Conservation (phyloP, 2,329 filamentous ascomycete species). For the Ophiostoma piceae region DNA sequence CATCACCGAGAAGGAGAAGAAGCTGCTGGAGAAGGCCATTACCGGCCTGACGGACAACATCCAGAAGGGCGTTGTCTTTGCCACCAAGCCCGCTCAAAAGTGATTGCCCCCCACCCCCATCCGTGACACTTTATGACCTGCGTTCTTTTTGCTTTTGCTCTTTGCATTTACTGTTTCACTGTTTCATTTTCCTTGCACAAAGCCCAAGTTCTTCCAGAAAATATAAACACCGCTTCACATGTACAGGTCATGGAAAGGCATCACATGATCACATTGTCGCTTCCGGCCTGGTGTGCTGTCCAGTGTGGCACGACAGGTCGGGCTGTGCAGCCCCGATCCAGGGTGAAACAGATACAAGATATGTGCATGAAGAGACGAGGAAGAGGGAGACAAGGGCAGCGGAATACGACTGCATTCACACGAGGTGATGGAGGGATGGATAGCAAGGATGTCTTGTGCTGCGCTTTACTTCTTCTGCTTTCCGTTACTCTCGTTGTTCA, state of each 20-base stretch:
- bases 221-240: slow-evolving; percentile 12
- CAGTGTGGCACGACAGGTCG: slow-evolving; percentile 18
- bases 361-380: not conserved
- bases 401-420: slow-evolving; percentile 12
- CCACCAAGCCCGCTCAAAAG: slow-evolving; percentile 83
- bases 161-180: no score
- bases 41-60: slow-evolving; percentile 88
- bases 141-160: slow-evolving; percentile 7
- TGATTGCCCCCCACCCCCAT: slow-evolving; percentile 48
- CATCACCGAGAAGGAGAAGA: slow-evolving; percentile 83
- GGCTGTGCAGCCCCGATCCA: not conserved
- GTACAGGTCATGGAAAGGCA: slow-evolving; percentile 6
- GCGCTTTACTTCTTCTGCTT: not conserved
- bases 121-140: slow-evolving; percentile 1
- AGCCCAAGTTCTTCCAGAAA: slow-evolving; percentile 16
- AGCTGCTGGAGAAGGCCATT: slow-evolving; percentile 69
- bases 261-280: not conserved
- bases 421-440: slow-evolving; percentile 16
- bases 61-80: slow-evolving; percentile 85
- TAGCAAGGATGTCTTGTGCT: slow-evolving; percentile 10
- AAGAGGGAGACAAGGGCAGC: not conserved
- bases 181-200: slow-evolving; percentile 14
- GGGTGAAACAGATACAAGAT: slow-evolving; percentile 5
- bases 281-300: slow-evolving; percentile 15
- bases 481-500: not conserved